Conservation (phyloP, 2,329 filamentous ascomycete species). For the Byssothecium circinans region DNA sequence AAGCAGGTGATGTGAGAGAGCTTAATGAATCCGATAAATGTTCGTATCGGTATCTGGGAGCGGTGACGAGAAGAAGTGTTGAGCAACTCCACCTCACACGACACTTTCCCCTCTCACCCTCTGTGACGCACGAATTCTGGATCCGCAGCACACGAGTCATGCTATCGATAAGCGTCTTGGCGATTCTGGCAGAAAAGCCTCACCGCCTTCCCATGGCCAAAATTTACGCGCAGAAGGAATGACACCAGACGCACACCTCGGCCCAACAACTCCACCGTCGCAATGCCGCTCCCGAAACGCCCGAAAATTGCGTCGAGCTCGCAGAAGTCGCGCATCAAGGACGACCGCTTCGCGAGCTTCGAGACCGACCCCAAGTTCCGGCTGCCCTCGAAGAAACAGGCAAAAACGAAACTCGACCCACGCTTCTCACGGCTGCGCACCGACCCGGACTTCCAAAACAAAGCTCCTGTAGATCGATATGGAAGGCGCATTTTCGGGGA, state of each 20-base stretch:
- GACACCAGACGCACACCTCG: background rate
- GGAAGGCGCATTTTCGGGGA: conserved; percentile 75
- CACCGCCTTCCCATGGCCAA: conserved; percentile 11
- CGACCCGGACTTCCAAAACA: conserved; percentile 84
- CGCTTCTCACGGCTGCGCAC: conserved; percentile 85
- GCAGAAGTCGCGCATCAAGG: conserved; percentile 46
- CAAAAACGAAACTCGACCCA: conserved; percentile 87
- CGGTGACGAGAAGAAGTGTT: conserved; percentile 3
- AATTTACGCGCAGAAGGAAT: background rate
- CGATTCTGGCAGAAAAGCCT: conserved; percentile 13
- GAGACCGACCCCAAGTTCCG: conserved; percentile 89
- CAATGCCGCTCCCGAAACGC: conserved; percentile 40
- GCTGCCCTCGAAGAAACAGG: conserved; percentile 81
- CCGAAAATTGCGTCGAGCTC: conserved; percentile 27
- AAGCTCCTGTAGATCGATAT: conserved; percentile 86
- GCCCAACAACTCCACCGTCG: background rate
- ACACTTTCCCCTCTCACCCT: conserved; percentile 25
- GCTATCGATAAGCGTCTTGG: conserved; percentile 17
- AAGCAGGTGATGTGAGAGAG: background rate
- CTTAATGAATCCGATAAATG: too few species aligned
- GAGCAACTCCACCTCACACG: conserved; percentile 17
- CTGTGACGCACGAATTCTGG: conserved; percentile 15
- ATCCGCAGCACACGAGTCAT: conserved; percentile 18
- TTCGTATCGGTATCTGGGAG: background rate
- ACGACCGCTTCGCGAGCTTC: conserved; percentile 85